Evolutionary conservation across 371 early-diverging fungal species (phyloP), one percentile per base, ranked within the genome.

Genomic region (Mortierella sp.): DNA sequence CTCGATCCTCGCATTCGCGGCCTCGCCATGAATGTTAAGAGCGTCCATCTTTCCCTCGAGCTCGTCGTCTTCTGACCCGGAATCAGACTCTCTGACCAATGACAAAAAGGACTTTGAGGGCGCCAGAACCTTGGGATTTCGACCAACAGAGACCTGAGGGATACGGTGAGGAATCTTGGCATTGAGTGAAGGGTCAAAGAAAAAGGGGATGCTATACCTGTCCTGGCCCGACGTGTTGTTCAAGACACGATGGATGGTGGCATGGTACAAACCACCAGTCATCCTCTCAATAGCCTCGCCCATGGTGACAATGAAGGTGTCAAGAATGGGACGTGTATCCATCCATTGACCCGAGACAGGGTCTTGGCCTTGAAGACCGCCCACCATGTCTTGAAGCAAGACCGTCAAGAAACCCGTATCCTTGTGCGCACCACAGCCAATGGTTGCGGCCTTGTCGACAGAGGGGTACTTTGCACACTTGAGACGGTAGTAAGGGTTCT

Each of bases 221-320:
- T 91, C 92, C 0, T 78, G 79, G 5, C 89, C 89, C 5, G 90
- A 80, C 1, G 89, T 88, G 44, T 91, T 92, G 48, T 89, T 92
- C n/a, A 92, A 50, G 6, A 93, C 94, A 13, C 94, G 90, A 72
- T 94, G 94, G 0, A 93, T 91, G 0, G 92, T 94, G 0, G 93
- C 93, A 2, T 91, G 79, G 44, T 90, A 91, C 0, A 85, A 78
- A 26, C 89, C 88, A 14, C 88, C 88, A 5, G 93, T 93, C 71
- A 93, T 72, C 10, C 90, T 85, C 74, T 94, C 94, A n/a, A 94
- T 88, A 2, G 90, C 88, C 16, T 92, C 91, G 14, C 94, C 94
- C 82, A 94, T 90, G 46, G 94, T 94, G 34, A 94, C 91, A 11
- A 94, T 89, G 78, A 94, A 93, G 4, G 93, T 92, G n/a, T 89